Evolutionary conservation across 345 rosid species (phyloP).

Genomic region (Rhodamnia argentea): DNA sequence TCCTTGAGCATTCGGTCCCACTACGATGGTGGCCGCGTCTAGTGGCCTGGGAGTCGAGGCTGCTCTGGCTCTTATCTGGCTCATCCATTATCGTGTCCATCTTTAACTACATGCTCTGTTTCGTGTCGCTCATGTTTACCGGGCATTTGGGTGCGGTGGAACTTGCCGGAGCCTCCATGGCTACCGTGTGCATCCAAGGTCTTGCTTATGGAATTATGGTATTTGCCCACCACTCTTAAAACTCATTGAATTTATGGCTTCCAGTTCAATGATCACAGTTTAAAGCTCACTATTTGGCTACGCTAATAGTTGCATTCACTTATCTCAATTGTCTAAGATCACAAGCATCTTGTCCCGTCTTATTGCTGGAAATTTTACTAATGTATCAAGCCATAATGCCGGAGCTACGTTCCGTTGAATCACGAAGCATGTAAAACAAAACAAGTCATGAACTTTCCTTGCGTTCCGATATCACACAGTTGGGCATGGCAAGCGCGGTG

Average conservation of each 20-base stretch:
- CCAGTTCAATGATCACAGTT: neutral
- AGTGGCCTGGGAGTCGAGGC: conserved; percentile 72
- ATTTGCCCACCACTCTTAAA: neutral
- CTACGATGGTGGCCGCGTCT: conserved; percentile 63
- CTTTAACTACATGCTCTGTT: conserved; percentile 70
- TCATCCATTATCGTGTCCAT: conserved; percentile 61
- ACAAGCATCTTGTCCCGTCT: neutral
- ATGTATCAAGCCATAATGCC: neutral
- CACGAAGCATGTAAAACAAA: neutral
- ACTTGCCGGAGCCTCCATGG: conserved; percentile 88
- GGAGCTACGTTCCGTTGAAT: neutral
- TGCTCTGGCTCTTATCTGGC: conserved; percentile 66
- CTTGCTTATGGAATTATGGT: conserved; percentile 97
- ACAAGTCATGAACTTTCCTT: neutral
- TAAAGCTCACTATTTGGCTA: neutral
- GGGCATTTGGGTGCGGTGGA: conserved; percentile 70
- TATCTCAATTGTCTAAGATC: neutral
- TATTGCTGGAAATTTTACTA: neutral
- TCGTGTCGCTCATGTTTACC: conserved; percentile 60
- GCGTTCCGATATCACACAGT: conserved; percentile 14
- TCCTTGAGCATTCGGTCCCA: conserved; percentile 24
- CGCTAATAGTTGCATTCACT: neutral
- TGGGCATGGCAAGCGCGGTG: conserved; percentile 97
- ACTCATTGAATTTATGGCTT: neutral
- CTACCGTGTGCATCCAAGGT: conserved; percentile 83